Conservation (phyloP, 2,329 filamentous ascomycete species). For the Lasiodiplodia gonubiensis region DNA sequence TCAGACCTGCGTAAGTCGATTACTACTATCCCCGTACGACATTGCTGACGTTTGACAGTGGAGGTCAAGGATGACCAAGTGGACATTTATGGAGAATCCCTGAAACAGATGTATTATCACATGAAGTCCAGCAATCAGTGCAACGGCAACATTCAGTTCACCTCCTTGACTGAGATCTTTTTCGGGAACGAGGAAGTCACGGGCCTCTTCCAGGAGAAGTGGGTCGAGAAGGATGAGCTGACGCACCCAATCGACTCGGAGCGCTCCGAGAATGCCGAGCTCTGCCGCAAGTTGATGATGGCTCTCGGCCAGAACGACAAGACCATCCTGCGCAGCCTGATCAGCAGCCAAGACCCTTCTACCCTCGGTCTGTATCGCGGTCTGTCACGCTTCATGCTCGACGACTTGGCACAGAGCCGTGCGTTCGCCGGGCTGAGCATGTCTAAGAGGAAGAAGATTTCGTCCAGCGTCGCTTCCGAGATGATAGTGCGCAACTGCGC, state of each 20-base stretch:
- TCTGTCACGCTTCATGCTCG: constrained; percentile 47
- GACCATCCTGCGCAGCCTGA: constrained; percentile 37
- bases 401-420: constrained; percentile 40
- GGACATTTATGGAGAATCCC: constrained; percentile 46
- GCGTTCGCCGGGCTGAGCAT: constrained; percentile 37
- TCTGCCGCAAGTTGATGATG: constrained; percentile 41
- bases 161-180: constrained; percentile 41
- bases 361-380: constrained; percentile 44
- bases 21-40: neutral
- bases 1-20: constrained; percentile 47
- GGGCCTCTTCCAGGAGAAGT: constrained; percentile 35
- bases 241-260: constrained; percentile 41
- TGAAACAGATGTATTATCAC: constrained; percentile 48
- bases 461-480: constrained; percentile 43
- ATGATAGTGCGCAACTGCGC: constrained; percentile 54
- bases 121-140: constrained; percentile 34
- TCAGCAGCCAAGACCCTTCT: constrained; percentile 38
- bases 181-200: constrained; percentile 21
- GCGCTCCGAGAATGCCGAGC: constrained; percentile 38
- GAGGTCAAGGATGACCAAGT: constrained; percentile 54
- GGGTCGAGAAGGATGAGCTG: constrained; percentile 35
- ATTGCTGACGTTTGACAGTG: constrained; percentile 10
- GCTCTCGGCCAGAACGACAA: constrained; percentile 37
- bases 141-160: constrained; percentile 39
- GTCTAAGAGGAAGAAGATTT: constrained; percentile 45